A percentile compares a stretch with the other conserved stretches of the same genome.
phyloP scores from a whole-genome alignment of 1,284 basidiomycete genomes.

The Marasmius oreades region DNA sequence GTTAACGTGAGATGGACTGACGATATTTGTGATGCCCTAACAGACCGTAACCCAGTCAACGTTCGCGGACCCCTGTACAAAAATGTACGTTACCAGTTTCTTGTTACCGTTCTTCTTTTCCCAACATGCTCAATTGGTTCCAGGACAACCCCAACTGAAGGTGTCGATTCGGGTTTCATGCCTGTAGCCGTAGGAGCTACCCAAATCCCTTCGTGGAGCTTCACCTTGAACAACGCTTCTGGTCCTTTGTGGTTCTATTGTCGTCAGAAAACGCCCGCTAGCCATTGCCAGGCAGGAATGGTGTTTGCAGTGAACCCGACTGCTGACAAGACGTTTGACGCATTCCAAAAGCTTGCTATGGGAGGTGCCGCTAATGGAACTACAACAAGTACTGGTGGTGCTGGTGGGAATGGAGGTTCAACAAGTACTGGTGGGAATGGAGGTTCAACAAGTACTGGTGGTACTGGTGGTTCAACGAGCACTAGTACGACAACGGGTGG shows the following conservation, averaged over 20 bases:
- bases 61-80: conserved; percentile 18
- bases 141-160: conserved; percentile 17
- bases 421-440: neutral
- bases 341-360: conserved; percentile 13
- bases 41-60: conserved; percentile 23
- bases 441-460: neutral
- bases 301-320: conserved; percentile 18
- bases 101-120: neutral
- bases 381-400: neutral
- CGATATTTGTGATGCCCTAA: no score
- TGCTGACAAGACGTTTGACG: conserved; percentile 13
- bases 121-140: neutral
- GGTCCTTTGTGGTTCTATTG: conserved; percentile 26
- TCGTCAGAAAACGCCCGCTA: conserved; percentile 17
- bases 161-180: conserved; percentile 22
- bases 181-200: conserved; percentile 16
- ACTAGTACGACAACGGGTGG: neutral
- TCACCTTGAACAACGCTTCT: conserved; percentile 20
- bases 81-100: conserved; percentile 3
- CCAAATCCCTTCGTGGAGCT: conserved; percentile 19
- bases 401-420: no score
- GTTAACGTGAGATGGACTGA: no score
- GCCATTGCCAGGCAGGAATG: conserved; percentile 17
- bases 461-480: neutral
- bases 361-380: conserved; percentile 1